phyloP scores from a whole-genome alignment of 768 basidiomycete species.

The Boletus insuetus region DNA sequence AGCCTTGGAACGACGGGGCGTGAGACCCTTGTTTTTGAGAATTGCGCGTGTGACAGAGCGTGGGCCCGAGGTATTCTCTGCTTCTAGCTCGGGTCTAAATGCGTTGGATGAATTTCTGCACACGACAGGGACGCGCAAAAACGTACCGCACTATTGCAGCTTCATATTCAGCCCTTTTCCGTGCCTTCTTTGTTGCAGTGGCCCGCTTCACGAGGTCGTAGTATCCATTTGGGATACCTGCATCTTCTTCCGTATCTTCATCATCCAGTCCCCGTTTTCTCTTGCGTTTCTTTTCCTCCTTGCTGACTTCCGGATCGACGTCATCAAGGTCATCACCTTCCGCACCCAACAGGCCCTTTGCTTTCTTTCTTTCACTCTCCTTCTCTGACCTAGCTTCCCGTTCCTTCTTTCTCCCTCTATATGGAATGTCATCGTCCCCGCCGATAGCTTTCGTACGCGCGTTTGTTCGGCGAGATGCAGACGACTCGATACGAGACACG shows the following conservation, averaged over 20 bases:
- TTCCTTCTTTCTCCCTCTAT: constrained; percentile 69
- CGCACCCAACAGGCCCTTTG: constrained; percentile 36
- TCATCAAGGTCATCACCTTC: constrained; percentile 71
- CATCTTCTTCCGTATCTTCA: constrained; percentile 42
- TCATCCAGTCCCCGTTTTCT: constrained; percentile 38
- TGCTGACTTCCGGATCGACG: constrained; percentile 41
- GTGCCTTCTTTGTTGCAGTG: constrained; percentile 67
- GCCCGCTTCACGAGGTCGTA: constrained; percentile 85
- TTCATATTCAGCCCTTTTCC: constrained; percentile 83
- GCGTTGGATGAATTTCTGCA: constrained; percentile 1
- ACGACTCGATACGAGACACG: constrained; percentile 84
- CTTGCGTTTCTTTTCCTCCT: constrained; percentile 36
- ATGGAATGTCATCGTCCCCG: constrained; percentile 96
- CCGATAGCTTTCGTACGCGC: constrained; percentile 70
- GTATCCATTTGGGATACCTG: constrained; percentile 67
- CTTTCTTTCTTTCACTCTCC: constrained; percentile 37
- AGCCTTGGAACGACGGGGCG: constrained; percentile 82
- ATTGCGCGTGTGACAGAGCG: constrained; percentile 89
- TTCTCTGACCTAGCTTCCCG: constrained; percentile 53
- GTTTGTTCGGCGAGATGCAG: constrained; percentile 68
- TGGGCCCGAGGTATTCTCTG: constrained; percentile 61
- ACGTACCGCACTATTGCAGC: constrained; percentile 57
- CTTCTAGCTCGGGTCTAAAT: constrained; percentile 31
- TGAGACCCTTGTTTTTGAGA: constrained; percentile 91
- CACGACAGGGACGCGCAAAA: neutral